Percentiles rank a stretch among this genome's conserved stretches.
Evolutionary conservation across 345 rosid species (phyloP).

Genomic region (Eucalyptus regnans): DNA sequence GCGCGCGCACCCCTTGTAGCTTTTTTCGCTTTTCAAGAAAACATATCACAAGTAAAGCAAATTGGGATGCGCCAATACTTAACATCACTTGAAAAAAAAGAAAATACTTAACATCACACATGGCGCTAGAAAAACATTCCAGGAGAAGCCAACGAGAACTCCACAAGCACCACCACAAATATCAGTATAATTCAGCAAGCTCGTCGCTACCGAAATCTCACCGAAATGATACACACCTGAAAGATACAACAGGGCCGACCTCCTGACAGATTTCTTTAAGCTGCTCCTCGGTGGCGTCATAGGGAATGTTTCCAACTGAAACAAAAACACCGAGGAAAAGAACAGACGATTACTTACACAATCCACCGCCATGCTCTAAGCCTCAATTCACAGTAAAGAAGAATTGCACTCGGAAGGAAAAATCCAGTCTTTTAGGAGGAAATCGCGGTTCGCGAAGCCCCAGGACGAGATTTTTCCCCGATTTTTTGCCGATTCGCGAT

Average conservation of each 20-base stretch:
- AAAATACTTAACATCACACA: not conserved
- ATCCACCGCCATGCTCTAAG: not conserved
- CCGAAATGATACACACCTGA: conserved; percentile 50
- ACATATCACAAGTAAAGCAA: not conserved
- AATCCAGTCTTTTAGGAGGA: not conserved
- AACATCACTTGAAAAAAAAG: too few relatives aligned
- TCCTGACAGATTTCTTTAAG: conserved; percentile 94
- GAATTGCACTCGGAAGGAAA: not conserved
- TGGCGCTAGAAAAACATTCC: not conserved
- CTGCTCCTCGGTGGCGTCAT: conserved; percentile 96
- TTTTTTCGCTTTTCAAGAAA: not conserved
- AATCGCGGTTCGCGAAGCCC: not conserved
- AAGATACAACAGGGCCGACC: conserved; percentile 96
- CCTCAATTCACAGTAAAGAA: not conserved
- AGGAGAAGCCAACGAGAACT: not conserved
- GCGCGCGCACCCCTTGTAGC: not conserved
- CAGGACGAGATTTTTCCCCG: not conserved
- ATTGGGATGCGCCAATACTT: not conserved
- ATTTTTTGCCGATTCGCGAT: not conserved
- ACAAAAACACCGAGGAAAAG: not conserved
- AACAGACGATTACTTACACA: not conserved
- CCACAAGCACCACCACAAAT: not conserved
- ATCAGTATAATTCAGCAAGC: not conserved
- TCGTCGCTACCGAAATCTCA: not conserved
- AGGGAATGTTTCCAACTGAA: conserved; percentile 97